Evolutionary conservation across 1,139 yeast species (phyloP).

Genomic region (Pichia sp.): DNA sequence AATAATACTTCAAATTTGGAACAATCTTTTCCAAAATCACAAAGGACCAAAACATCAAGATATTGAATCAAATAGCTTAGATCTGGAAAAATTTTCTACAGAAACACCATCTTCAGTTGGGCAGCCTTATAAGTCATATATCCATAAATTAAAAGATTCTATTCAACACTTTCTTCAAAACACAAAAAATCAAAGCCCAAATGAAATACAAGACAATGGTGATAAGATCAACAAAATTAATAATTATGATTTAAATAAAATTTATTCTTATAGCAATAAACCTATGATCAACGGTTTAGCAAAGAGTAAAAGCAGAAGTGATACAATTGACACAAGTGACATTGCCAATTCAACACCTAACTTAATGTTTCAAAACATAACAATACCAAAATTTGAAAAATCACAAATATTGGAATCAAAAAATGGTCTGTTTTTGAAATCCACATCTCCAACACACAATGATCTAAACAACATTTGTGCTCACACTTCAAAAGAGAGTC

Average conservation of each 20-base stretch:
- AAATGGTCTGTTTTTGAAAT: too few relatives aligned
- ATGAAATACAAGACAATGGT: not conserved
- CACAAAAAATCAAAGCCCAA: not conserved
- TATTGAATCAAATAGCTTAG: not conserved
- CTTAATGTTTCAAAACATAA: constrained; percentile 1
- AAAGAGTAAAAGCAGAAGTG: not conserved
- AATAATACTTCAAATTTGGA: not conserved
- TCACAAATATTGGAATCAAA: not conserved
- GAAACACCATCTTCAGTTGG: not conserved
- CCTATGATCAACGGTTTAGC: not conserved
- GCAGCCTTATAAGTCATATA: not conserved
- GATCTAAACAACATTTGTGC: not conserved
- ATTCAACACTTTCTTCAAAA: not conserved
- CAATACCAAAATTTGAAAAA: not conserved
- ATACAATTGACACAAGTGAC: constrained; percentile 3
- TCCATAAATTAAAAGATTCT: not conserved
- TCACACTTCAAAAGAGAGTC: constrained; percentile 3
- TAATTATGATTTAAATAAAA: not conserved
- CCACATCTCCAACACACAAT: too few relatives aligned
- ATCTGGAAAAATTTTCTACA: not conserved
- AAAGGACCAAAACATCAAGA: not conserved
- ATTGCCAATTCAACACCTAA: constrained; percentile 5
- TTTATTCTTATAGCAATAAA: not conserved
- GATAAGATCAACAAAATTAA: not conserved
- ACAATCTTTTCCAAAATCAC: not conserved